Base-by-base conservation (phyloP, 169 alveolate species). In the Toxoplasma gondii region DNA sequence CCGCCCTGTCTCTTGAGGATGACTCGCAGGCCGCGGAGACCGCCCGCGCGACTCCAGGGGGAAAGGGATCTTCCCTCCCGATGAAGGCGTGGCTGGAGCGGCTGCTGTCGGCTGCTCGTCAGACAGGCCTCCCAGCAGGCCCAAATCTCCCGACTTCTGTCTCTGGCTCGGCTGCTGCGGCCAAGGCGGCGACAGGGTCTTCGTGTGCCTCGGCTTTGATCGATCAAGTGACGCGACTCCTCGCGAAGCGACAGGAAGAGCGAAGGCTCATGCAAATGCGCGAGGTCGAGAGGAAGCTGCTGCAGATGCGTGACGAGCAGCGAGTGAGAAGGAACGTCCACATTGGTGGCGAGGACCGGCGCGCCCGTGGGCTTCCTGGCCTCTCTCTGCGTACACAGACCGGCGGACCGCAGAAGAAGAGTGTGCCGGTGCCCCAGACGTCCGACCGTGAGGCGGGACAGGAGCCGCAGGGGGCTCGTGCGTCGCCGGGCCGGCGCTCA, bases 71-170 rank as follows among this genome's bases (percentile, higher is more conserved):
- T 12, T 19, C 74, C n/a, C 74, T 64, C n/a, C 74, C 74, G n/a
- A 27, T 64, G 74, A 64, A 64, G 74, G 74, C 74, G 74, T 64
- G 74, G 74, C 74, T 64, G 31, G 74, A 64, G 74, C 74, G 74
- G 5, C 22, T 64, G 74, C 74, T 64, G 24, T 1, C 74, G 74
- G 74, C 74, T 1, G 74, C 74, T 27, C 74, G 74, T 27, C 74
- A 36, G n/a, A 74, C 44, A n/a, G 27, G 44, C 44, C 9, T 41
- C 84, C 2, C 39, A 1, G n/a, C 49, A 74, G 84, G n/a, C 31
- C n/a, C 24, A 16, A 7, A 27, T 16, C 29, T 1, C 74, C 34
- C n/a, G n/a, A 31, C n/a, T 27, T 16, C 29, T 7, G 31, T 19
- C 74, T 16, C 74, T 64, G 34, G n/a, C 34, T 64, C 74, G 74